Percentiles rank a stretch among this genome's conserved stretches.
These are phyloP conservation scores for Camellia lanceoleosa DNA, from an alignment of 148 eudicot species.

Conservation along the genomic window DNA sequence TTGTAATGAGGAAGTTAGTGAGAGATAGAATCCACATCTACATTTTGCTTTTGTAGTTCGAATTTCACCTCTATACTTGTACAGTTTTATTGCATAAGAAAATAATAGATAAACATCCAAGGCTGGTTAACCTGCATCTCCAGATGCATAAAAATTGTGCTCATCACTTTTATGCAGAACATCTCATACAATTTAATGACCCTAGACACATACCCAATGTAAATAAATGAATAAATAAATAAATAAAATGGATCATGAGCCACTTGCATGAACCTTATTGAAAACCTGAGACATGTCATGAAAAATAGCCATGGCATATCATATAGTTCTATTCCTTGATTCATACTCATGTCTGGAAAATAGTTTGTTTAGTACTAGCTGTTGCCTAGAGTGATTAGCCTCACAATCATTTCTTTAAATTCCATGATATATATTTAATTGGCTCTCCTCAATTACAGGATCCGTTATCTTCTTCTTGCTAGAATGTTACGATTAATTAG, in stretches of 20 bases:
- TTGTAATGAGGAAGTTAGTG: not conserved
- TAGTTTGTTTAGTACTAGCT: too few species aligned
- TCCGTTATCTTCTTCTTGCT: constrained; percentile 96
- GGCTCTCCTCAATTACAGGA: constrained; percentile 47
- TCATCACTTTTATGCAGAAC: too few species aligned
- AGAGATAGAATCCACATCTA: not conserved
- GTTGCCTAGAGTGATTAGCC: too few species aligned
- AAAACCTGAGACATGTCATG: not conserved
- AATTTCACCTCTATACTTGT: not conserved
- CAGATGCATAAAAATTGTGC: too few species aligned
- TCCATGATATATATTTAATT: not conserved
- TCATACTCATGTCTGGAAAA: too few species aligned
- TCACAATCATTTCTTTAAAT: too few species aligned
- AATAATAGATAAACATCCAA: not conserved
- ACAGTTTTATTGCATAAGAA: not conserved
- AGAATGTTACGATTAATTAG: constrained; percentile 57
- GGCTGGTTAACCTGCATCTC: too few species aligned
- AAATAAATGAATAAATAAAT: not conserved
- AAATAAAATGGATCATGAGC: not conserved
- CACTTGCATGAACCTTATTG: not conserved
- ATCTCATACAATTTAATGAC: too few species aligned
- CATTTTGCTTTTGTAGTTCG: not conserved
- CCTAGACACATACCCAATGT: too few species aligned
- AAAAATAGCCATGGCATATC: not conserved
- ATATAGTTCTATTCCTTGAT: too few species aligned